phyloP scores from a whole-genome alignment of 2,329 filamentous ascomycete species.

The Coniochaeta ligniaria region DNA sequence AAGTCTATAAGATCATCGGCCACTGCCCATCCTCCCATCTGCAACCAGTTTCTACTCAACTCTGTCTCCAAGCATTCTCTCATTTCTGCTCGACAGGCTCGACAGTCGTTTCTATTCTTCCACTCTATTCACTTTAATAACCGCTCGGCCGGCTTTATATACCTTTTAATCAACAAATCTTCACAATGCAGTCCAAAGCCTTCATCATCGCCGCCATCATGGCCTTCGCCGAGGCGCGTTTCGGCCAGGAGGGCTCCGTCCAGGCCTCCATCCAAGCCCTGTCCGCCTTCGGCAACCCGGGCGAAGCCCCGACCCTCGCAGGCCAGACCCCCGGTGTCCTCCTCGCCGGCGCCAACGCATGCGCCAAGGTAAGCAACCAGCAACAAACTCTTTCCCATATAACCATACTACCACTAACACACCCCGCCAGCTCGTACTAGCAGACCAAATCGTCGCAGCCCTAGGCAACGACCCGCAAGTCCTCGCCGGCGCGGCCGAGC shows the following conservation, averaged over 20 bases:
- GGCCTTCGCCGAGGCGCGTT: constrained; percentile 45
- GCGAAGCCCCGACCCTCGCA: constrained; percentile 56
- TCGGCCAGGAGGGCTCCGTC: constrained; percentile 56
- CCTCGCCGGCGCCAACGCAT: constrained; percentile 58
- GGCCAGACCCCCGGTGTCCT: constrained; percentile 55
- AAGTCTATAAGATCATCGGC: background rate
- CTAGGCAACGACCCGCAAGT: constrained; percentile 54
- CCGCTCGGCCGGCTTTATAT: background rate
- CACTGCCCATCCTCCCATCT: background rate
- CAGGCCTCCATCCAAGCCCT: constrained; percentile 48
- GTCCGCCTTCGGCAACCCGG: constrained; percentile 45
- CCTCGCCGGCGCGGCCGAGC: constrained; percentile 52
- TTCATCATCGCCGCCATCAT: constrained; percentile 31
- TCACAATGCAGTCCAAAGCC: constrained; percentile 36
- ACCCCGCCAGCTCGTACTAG: constrained; percentile 43
- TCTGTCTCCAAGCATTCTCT: background rate
- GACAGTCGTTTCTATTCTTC: constrained; percentile 4
- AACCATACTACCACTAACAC: background rate
- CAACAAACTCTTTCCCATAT: constrained; percentile 8
- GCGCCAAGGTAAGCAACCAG: constrained; percentile 39
- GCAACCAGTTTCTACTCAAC: background rate
- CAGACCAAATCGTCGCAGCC: constrained; percentile 54
- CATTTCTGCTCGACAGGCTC: constrained; percentile 1
- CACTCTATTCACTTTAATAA: background rate
- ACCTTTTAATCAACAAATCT: constrained; percentile 8